Percentiles rank a stretch among this genome's conserved stretches.
Conservation (phyloP, 495 filamentous ascomycete species). For the Xylaria cubensis region DNA sequence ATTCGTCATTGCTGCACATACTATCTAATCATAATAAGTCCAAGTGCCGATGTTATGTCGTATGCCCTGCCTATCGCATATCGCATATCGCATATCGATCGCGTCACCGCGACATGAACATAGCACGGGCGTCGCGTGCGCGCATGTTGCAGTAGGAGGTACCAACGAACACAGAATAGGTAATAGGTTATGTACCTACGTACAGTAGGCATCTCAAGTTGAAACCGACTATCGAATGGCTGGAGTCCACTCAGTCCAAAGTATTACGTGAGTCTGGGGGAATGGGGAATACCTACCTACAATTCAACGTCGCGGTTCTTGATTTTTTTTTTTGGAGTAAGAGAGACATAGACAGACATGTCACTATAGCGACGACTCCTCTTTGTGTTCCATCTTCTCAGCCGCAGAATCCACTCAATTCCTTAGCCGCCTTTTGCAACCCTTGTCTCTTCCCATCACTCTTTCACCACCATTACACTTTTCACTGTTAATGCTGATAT, state of each 20-base stretch:
- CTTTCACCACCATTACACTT: slow-evolving; percentile 23
- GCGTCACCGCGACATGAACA: background rate
- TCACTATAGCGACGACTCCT: background rate
- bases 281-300: background rate
- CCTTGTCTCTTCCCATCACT: slow-evolving; percentile 19
- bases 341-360: background rate
- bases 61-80: slow-evolving; percentile 8
- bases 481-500: background rate
- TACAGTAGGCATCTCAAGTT: background rate
- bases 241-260: background rate
- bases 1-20: background rate
- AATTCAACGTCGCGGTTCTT: background rate
- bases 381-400: slow-evolving; percentile 16
- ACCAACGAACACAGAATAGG: background rate
- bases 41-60: background rate
- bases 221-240: background rate
- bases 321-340: slow-evolving; percentile 18
- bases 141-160: background rate
- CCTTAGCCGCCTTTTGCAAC: background rate
- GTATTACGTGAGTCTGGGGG: background rate
- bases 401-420: slow-evolving; percentile 18
- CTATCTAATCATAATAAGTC: background rate
- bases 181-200: background rate
- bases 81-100: slow-evolving; percentile 7
- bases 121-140: background rate